phyloP scores from a whole-genome alignment of 495 filamentous ascomycete species.

The Cairneyella variabilis region DNA sequence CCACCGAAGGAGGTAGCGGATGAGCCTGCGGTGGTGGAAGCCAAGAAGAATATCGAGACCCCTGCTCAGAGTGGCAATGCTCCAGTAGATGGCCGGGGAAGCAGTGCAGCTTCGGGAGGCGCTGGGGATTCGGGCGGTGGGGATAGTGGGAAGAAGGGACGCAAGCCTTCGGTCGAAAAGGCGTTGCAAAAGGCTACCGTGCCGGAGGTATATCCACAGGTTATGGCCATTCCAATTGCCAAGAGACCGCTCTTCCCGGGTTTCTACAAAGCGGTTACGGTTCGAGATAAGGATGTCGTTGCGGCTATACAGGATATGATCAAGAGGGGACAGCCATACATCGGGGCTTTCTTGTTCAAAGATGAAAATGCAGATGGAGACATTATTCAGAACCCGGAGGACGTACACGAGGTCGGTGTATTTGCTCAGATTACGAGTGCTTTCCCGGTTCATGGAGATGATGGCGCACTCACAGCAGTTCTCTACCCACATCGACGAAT shows the following conservation, averaged over 20 bases:
- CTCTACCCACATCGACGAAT: slow-evolving; percentile 96
- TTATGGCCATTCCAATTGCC: slow-evolving; percentile 97
- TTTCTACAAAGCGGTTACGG: slow-evolving; percentile 98
- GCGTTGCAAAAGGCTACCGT: slow-evolving; percentile 81
- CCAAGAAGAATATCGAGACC: slow-evolving; percentile 24
- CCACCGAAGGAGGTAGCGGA: slow-evolving; percentile 41
- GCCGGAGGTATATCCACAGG: slow-evolving; percentile 94
- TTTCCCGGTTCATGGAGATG: slow-evolving; percentile 81
- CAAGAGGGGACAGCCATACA: slow-evolving; percentile 96
- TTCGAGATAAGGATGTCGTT: slow-evolving; percentile 84
- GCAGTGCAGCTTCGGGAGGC: slow-evolving; percentile 36
- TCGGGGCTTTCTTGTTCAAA: slow-evolving; percentile 95
- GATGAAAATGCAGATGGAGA: slow-evolving; percentile 92
- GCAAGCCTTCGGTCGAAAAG: slow-evolving; percentile 63
- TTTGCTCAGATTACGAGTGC: slow-evolving; percentile 97
- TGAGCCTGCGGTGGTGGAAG: slow-evolving; percentile 30
- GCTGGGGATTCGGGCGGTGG: slow-evolving; percentile 41
- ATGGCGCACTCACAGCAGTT: slow-evolving; percentile 77
- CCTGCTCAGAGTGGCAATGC: slow-evolving; percentile 31
- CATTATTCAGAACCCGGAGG: slow-evolving; percentile 77
- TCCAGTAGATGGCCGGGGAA: slow-evolving; percentile 39
- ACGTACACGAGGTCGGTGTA: slow-evolving; percentile 92
- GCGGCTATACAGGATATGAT: slow-evolving; percentile 93
- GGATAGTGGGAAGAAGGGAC: slow-evolving; percentile 51
- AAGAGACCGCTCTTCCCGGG: slow-evolving; percentile 94